Conservation (phyloP, 345 rosid species). For the Schrenkiella parvula region DNA sequence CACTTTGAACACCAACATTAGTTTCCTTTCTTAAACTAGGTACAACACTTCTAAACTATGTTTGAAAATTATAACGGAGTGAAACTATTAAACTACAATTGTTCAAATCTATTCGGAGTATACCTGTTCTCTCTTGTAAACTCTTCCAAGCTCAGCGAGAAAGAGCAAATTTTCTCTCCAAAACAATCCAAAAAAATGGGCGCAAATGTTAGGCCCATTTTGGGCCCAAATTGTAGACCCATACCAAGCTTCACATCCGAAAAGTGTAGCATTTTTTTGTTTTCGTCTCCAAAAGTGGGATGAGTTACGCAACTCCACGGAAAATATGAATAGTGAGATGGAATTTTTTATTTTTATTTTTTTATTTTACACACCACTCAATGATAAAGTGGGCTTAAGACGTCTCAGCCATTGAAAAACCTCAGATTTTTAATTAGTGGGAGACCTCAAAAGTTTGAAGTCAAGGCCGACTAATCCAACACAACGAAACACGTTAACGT, state of each 20-base stretch:
- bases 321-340: not conserved
- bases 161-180: not conserved
- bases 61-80: not conserved
- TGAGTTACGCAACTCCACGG: not conserved
- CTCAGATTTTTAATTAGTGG: slow-evolving; percentile 4
- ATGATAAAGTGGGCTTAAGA: slow-evolving; percentile 1
- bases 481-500: no score
- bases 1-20: not conserved
- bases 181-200: not conserved
- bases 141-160: not conserved
- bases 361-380: no score
- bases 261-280: not conserved
- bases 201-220: not conserved
- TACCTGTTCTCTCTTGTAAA: not conserved
- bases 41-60: not conserved
- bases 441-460: slow-evolving; percentile 6
- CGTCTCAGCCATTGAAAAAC: slow-evolving; percentile 1
- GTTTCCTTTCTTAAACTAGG: not conserved
- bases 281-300: not conserved
- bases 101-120: not conserved
- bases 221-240: not conserved
- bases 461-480: slow-evolving; percentile 9
- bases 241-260: not conserved
- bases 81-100: not conserved
- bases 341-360: no score